A percentile compares a stretch with the other conserved stretches of the same genome.
phyloP scores from a whole-genome alignment of 108 stramenopile species.

The Bacterosira constricta region DNA sequence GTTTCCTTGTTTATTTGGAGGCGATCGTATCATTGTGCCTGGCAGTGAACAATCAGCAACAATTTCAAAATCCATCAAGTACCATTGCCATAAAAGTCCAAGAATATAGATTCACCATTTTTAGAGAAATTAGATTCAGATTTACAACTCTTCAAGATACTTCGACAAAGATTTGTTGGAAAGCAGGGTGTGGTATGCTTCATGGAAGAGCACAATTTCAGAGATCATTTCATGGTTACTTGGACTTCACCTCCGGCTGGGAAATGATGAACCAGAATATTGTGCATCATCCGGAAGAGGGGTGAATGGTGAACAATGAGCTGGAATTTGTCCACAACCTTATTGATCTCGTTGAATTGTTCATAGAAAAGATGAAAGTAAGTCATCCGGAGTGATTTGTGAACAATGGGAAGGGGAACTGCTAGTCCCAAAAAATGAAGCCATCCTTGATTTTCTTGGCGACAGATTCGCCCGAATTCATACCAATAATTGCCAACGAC shows the following conservation, averaged over 20 bases:
- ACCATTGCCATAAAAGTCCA: constrained; percentile 38
- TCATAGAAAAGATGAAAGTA: background rate
- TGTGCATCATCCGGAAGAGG: constrained; percentile 39
- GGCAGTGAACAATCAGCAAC: background rate
- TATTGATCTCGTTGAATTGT: background rate
- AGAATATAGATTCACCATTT: constrained; percentile 23
- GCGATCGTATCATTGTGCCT: constrained; percentile 36
- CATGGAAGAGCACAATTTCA: constrained; percentile 39
- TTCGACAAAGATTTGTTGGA: constrained; percentile 40
- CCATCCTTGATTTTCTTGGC: constrained; percentile 56
- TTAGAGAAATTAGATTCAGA: constrained; percentile 37
- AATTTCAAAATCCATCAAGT: constrained; percentile 49
- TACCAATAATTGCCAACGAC: constrained; percentile 18
- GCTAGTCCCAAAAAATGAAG: background rate
- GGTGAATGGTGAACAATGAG: constrained; percentile 13
- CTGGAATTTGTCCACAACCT: constrained; percentile 12
- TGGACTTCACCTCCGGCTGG: constrained; percentile 64
- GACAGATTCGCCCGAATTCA: constrained; percentile 51
- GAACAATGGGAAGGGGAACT: background rate
- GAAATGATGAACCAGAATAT: constrained; percentile 59
- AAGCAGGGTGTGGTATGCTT: constrained; percentile 21
- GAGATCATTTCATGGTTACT: constrained; percentile 52
- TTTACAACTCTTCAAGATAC: constrained; percentile 32
- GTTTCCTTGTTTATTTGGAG: constrained; percentile 26
- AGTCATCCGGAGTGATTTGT: background rate